Percentiles rank a stretch among this genome's conserved stretches.
Conservation (phyloP, 371 early-diverging fungal genomes). For the Mortierella sp. region DNA sequence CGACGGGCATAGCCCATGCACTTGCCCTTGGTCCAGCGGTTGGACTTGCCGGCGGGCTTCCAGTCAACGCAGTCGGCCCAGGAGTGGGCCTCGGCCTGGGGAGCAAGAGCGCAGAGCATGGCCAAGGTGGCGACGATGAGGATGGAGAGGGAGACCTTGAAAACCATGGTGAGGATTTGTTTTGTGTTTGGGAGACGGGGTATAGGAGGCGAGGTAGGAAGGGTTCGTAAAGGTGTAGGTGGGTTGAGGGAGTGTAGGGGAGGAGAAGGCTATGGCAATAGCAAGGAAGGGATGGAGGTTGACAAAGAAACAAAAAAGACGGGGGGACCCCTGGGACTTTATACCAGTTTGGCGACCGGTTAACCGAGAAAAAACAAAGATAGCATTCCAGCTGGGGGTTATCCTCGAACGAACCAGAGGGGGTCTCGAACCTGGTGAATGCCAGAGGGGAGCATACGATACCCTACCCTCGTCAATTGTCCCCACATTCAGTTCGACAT, state of each 20-base stretch:
- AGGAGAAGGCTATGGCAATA: background rate
- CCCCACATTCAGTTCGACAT: too few relatives aligned
- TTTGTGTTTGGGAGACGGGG: background rate
- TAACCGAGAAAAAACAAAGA: too few relatives aligned
- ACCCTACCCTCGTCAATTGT: too few relatives aligned
- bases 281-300: background rate
- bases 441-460: too few relatives aligned
- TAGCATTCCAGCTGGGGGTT: too few relatives aligned
- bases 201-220: background rate
- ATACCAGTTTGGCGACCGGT: too few relatives aligned
- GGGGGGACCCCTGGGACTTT: too few relatives aligned
- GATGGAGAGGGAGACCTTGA: conserved; percentile 15
- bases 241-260: background rate
- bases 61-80: conserved; percentile 39
- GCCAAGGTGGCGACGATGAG: conserved; percentile 22
- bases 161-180: conserved; percentile 13
- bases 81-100: conserved; percentile 29
- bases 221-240: background rate
- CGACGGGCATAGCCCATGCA: conserved; percentile 29
- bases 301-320: background rate
- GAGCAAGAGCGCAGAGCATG: conserved; percentile 5
- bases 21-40: background rate
- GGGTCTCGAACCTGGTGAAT: too few relatives aligned
- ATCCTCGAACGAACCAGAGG: too few relatives aligned
- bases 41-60: conserved; percentile 2